Evolutionary conservation across 1,139 yeast species (phyloP).

Genomic region (Wickerhamomyces sp.): DNA sequence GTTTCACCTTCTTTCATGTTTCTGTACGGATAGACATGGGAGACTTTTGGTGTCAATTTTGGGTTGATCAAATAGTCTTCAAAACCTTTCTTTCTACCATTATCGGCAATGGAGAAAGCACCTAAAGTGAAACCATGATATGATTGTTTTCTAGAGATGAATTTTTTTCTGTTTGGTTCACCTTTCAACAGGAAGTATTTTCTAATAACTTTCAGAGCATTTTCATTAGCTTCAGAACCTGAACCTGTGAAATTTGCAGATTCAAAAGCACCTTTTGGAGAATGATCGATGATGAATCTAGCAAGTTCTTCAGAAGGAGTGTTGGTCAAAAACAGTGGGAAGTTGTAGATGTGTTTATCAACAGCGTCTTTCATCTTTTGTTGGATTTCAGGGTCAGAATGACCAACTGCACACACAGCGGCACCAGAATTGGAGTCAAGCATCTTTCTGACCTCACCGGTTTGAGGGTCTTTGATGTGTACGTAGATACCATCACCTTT

Average conservation of each 20-base stretch:
- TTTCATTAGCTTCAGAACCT: slow-evolving; percentile 60
- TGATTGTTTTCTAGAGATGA: slow-evolving; percentile 47
- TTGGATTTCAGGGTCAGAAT: slow-evolving; percentile 48
- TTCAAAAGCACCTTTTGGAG: slow-evolving; percentile 49
- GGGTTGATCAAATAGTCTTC: slow-evolving; percentile 35
- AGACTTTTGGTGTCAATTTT: slow-evolving; percentile 39
- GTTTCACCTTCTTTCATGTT: slow-evolving; percentile 41
- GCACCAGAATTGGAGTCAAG: slow-evolving; percentile 60
- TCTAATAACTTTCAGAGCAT: slow-evolving; percentile 50
- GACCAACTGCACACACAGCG: slow-evolving; percentile 59
- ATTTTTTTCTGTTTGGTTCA: slow-evolving; percentile 42
- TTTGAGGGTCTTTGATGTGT: slow-evolving; percentile 42
- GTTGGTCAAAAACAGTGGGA: slow-evolving; percentile 38
- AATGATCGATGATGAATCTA: slow-evolving; percentile 44
- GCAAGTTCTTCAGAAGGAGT: slow-evolving; percentile 45
- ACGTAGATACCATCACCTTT: slow-evolving; percentile 46
- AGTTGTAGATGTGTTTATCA: slow-evolving; percentile 39
- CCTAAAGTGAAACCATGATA: slow-evolving; percentile 60
- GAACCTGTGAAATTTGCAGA: slow-evolving; percentile 54
- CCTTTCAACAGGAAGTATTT: slow-evolving; percentile 51
- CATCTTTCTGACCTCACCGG: slow-evolving; percentile 35
- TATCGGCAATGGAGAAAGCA: slow-evolving; percentile 44
- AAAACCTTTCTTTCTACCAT: slow-evolving; percentile 38
- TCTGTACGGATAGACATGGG: slow-evolving; percentile 47
- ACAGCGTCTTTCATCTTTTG: slow-evolving; percentile 46